Evolutionary conservation across 352 stramenopile species (phyloP), one percentile per base, ranked within the genome.

Genomic region (Pythium angustatum): DNA sequence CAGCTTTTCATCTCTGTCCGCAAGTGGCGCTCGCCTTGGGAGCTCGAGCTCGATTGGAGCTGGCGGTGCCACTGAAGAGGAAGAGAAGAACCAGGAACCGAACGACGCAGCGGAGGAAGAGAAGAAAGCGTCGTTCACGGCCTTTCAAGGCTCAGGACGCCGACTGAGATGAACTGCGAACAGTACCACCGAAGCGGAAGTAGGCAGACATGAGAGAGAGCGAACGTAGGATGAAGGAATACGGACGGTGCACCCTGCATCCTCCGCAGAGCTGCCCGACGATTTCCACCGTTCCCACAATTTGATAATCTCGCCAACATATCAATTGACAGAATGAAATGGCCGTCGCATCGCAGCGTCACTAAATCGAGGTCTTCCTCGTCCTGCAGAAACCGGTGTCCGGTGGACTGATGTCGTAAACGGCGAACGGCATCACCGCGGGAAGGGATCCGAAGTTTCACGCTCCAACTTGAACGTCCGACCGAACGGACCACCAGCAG

Each of bases 141-240:
- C 86, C 17, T 95, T 93, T 62, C 76, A 93, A 47, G 86, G 84
- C 26, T 64, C 87, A 57, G 86, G 86, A 7, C 73, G 77, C 5
- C 62, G 68, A 71, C 66, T 71, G 63, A 63, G 62, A 66, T 75
- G 52, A 63, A 51, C 12, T 3, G 24, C 26, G 3, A 21, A n/a
- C n/a, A n/a, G n/a, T n/a, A n/a, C n/a, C n/a, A n/a, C n/a, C n/a
- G n/a, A n/a, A n/a, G n/a, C n/a, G n/a, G 40, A 24, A 19, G 17
- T 5, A 28, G 40, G 26, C 24, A 1, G n/a, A 43, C 6, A 43
- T 5, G 36, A 43, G 11, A 17, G 7, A 43, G 36, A 43, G 36
- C 36, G 7, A 47, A n/a, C n/a, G 40, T 19, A 47, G n/a, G n/a
- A 47, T 19, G 19, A 47, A 21, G 3, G 15, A 21, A n/a, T n/a